Percentiles rank a stretch among this genome's conserved stretches.
Conservation (phyloP, 345 rosid species). For the Eucalyptus lansdowneana region DNA sequence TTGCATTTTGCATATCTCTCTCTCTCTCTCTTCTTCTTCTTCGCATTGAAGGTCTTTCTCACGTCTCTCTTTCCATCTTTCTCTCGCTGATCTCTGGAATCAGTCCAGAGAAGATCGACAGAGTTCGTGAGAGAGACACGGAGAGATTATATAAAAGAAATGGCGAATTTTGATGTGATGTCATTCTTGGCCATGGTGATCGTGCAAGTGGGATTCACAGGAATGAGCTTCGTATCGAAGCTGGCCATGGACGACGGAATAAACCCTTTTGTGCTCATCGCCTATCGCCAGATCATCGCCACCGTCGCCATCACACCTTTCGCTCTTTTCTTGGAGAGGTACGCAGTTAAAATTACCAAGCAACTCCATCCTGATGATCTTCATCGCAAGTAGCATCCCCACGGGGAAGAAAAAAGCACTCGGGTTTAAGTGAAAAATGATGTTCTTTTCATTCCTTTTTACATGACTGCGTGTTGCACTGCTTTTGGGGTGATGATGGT, state of each 20-base stretch:
- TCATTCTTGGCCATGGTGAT: conserved; percentile 71
- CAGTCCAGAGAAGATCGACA: not conserved
- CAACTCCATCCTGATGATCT: not conserved
- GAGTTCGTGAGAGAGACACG: not conserved
- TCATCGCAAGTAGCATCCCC: not conserved
- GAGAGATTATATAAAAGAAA: not conserved
- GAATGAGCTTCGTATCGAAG: conserved; percentile 82
- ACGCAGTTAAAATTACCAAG: not conserved
- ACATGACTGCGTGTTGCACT: not conserved
- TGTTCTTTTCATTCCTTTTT: not conserved
- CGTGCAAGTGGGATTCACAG: conserved; percentile 69
- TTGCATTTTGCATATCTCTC: not conserved
- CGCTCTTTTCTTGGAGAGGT: conserved; percentile 69
- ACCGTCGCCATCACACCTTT: conserved; percentile 57
- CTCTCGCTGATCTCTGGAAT: not conserved
- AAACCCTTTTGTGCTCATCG: conserved; percentile 70
- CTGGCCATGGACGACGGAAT: conserved; percentile 85
- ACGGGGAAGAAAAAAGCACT: not conserved
- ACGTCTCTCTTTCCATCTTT: not conserved
- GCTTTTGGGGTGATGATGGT: not conserved
- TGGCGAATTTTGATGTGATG: conserved; percentile 11
- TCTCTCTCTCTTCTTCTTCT: not conserved
- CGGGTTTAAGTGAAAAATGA: not conserved
- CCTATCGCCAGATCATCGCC: conserved; percentile 77
- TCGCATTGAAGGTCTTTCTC: not conserved